Conservation (phyloP, 805 yeast genomes). For the Lachancea waltii region DNA sequence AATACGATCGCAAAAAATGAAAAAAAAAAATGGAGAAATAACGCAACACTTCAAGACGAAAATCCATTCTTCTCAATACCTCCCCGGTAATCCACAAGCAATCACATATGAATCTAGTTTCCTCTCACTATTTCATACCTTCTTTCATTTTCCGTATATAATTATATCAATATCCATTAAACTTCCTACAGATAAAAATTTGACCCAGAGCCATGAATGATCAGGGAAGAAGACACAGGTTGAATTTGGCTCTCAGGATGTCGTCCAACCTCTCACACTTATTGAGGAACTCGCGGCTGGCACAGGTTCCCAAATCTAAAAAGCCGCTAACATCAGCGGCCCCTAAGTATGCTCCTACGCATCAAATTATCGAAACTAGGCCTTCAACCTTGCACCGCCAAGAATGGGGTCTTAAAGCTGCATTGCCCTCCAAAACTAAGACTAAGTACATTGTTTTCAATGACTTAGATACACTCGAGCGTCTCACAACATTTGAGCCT, state of each 20-base stretch:
- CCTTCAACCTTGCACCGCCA: conserved; percentile 55
- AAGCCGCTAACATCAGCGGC: conserved; percentile 14
- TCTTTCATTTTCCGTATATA: too few relatives aligned
- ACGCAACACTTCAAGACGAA: too few relatives aligned
- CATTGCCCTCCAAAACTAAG: conserved; percentile 57
- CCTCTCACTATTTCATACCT: too few relatives aligned
- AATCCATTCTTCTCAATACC: too few relatives aligned
- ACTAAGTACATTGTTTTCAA: conserved; percentile 55
- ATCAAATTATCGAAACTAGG: conserved; percentile 66
- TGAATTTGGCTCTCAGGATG: conserved; percentile 1
- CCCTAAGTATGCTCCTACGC: conserved; percentile 45
- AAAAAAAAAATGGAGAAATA: too few relatives aligned
- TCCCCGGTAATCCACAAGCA: too few relatives aligned
- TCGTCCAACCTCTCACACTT: conserved; percentile 19
- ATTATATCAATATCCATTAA: too few relatives aligned
- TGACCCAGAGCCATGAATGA: neutral
- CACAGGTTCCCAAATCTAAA: conserved; percentile 32
- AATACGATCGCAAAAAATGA: too few relatives aligned
- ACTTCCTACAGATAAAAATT: too few relatives aligned
- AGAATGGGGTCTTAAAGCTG: conserved; percentile 70
- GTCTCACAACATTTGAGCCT: conserved; percentile 66
- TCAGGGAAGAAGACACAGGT: neutral
- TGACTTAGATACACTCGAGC: conserved; percentile 59
- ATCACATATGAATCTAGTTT: too few relatives aligned
- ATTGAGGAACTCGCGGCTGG: conserved; percentile 30